Evolutionary conservation across 1,139 yeast species (phyloP).

Genomic region (Yamadazyma epiphylla): DNA sequence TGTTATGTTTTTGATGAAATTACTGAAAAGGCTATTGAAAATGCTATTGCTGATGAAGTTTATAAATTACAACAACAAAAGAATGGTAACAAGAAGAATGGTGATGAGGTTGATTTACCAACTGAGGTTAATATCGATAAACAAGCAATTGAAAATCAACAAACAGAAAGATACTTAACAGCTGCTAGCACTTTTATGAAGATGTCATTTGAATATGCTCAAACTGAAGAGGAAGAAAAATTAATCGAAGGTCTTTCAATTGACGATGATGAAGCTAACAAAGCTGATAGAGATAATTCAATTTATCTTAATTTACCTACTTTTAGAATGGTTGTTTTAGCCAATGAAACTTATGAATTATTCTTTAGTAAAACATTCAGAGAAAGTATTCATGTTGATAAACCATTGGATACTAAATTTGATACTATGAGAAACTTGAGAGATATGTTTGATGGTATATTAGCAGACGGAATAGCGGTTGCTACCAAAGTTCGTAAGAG

Average conservation of each 20-base stretch:
- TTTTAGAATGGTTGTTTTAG: conserved; percentile 89
- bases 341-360: conserved; percentile 88
- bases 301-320: conserved; percentile 78
- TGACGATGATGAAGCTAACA: conserved; percentile 49
- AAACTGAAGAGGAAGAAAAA: conserved; percentile 53
- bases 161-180: conserved; percentile 74
- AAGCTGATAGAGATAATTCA: conserved; percentile 80
- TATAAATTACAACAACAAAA: conserved; percentile 26
- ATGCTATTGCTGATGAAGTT: conserved; percentile 60
- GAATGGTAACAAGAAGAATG: conserved; percentile 6
- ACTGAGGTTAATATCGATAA: conserved; percentile 58
- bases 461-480: conserved; percentile 89
- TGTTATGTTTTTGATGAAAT: conserved; percentile 58
- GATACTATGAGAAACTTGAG: conserved; percentile 60
- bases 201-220: conserved; percentile 87
- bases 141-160: conserved; percentile 62
- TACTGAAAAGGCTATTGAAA: conserved; percentile 59
- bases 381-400: conserved; percentile 63
- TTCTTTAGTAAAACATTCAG: conserved; percentile 70
- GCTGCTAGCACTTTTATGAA: conserved; percentile 88
- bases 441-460: conserved; percentile 85
- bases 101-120: conserved; percentile 44
- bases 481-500: conserved; percentile 85
- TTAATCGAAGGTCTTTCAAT: conserved; percentile 35
- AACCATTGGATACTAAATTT: conserved; percentile 43